These are phyloP conservation scores for Plasmodium relictum DNA, from an alignment of 169 alveolate genomes.

Conservation along the genomic window DNA sequence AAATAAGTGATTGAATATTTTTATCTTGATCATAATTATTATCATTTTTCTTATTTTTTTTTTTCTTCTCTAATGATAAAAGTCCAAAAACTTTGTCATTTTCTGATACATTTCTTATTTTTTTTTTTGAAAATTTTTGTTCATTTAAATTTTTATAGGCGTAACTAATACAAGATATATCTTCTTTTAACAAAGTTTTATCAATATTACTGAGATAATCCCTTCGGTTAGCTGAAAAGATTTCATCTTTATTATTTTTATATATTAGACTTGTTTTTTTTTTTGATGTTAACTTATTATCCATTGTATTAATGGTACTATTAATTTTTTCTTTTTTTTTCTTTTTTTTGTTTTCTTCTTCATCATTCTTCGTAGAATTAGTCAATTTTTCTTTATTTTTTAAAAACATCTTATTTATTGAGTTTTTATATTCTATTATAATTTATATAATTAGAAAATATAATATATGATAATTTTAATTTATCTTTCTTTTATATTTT, in stretches of 20 bases:
- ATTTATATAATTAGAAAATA: no score
- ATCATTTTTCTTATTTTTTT: constrained; percentile 14
- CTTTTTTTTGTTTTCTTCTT: background rate
- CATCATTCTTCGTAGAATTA: background rate
- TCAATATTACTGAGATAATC: constrained; percentile 26
- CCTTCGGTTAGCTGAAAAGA: background rate
- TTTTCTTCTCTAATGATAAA: constrained; percentile 24
- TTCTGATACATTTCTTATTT: no score
- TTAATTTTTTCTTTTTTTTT: background rate
- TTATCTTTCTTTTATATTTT: no score
- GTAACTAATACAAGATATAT: constrained; percentile 48
- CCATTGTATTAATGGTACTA: background rate
- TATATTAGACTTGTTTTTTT: no score
- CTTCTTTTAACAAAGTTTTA: constrained; percentile 24
- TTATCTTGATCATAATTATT: background rate
- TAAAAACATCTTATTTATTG: no score
- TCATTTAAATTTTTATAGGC: constrained; percentile 38
- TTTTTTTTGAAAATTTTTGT: no score
- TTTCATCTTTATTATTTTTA: no score
- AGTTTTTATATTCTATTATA: no score
- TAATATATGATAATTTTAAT: no score
- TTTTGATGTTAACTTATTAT: background rate
- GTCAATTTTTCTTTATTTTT: no score
- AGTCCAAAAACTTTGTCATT: background rate
- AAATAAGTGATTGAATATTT: constrained; percentile 20